These are phyloP conservation scores for Wickerhamiella infanticola DNA, from an alignment of 1,139 yeast genomes.

Conservation along the genomic window DNA sequence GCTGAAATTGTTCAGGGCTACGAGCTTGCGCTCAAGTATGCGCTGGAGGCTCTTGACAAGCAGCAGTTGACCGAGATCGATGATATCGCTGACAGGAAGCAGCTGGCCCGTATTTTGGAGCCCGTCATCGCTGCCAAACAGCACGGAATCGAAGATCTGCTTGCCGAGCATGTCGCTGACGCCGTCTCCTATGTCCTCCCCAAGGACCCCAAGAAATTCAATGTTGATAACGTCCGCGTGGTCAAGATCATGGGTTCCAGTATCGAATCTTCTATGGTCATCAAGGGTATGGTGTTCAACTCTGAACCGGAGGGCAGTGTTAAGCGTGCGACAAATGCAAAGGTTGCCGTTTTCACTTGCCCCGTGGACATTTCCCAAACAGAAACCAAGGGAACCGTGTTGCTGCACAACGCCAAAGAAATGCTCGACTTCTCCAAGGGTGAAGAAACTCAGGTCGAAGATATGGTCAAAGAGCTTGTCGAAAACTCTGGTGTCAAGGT, in stretches of 20 bases:
- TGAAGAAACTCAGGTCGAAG: slow-evolving; percentile 87
- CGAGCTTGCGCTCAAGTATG: slow-evolving; percentile 37
- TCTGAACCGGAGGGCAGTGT: slow-evolving; percentile 88
- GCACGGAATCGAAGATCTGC: slow-evolving; percentile 68
- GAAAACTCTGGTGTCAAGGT: slow-evolving; percentile 81
- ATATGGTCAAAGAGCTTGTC: slow-evolving; percentile 64
- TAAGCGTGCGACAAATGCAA: slow-evolving; percentile 51
- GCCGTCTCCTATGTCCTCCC: slow-evolving; percentile 76
- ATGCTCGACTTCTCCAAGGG: slow-evolving; percentile 94
- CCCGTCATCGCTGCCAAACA: slow-evolving; percentile 92
- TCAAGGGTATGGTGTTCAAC: slow-evolving; percentile 97
- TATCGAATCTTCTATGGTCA: slow-evolving; percentile 54
- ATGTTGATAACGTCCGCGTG: slow-evolving; percentile 84
- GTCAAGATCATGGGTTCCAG: slow-evolving; percentile 94
- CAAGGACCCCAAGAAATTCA: slow-evolving; percentile 40
- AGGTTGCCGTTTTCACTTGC: slow-evolving; percentile 85
- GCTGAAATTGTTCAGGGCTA: slow-evolving; percentile 16
- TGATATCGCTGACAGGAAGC: slow-evolving; percentile 37
- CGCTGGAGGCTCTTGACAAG: slow-evolving; percentile 46
- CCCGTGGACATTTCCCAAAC: slow-evolving; percentile 91
- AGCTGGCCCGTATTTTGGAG: slow-evolving; percentile 58
- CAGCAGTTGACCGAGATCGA: slow-evolving; percentile 41
- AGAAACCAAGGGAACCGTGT: slow-evolving; percentile 93
- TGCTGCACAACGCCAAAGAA: slow-evolving; percentile 88
- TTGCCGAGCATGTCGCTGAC: slow-evolving; percentile 69